Evolutionary conservation across 805 yeast species (phyloP), one percentile per base, ranked within the genome.

Genomic region (Lipomyces mesembrius): DNA sequence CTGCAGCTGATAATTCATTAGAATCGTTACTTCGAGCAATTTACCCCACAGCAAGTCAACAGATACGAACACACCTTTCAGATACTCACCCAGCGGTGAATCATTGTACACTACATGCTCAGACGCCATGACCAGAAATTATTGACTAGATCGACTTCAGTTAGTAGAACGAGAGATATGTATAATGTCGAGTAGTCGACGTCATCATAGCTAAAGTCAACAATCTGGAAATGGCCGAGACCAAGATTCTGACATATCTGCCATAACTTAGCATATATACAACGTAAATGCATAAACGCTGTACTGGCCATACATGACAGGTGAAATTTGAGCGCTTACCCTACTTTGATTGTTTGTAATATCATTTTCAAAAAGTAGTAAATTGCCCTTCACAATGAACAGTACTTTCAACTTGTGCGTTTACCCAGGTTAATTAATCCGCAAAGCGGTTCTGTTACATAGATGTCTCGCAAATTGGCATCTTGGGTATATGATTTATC

Each of bases 51-150:
- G 2, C 3, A n/a, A 5, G 25, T 9, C 2, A 37, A 9, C 46
- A 37, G 9, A 43, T 9, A 57, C 1, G n/a, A 12, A 22, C 64
- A 4, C 57, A 65, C 71, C 25, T 32, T 65, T 61, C n/a, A 67
- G 55, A 57, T 67, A 67, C 29, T 61, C 71, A 17, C 63, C 66
- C 35, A 67, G 56, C 29, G 71, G 71, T 9, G 71, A 67, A 54
- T 65, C 69, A 35, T 57, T 25, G 51, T 53, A 65, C 20, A 67
- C 60, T 52, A 64, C 62, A 34, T 62, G 65, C 60, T 64, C 68
- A n/a, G 63, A 59, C 56, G 57, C 63, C 70, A 67, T 67, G 6
- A 9, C 6, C 49, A n/a, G n/a, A 17, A n/a, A 25, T 14, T 14
- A n/a, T 7, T 6, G 20, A 43, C 49, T 43, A 6, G 49, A 7